Conservation (phyloP, 208 protist species). For the Trypanosoma rangeli region DNA sequence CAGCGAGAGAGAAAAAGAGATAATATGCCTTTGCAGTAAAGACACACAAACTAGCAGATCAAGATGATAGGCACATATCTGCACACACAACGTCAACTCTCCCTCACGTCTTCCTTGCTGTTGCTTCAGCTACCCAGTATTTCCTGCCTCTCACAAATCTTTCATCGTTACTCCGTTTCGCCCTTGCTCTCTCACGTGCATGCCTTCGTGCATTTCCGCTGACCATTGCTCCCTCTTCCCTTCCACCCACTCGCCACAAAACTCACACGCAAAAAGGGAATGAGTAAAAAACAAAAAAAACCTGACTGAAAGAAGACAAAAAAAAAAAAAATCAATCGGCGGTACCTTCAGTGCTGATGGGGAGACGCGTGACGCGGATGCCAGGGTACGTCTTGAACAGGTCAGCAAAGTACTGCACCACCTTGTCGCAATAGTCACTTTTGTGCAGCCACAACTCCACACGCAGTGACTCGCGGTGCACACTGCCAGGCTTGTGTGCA, state of each 20-base stretch:
- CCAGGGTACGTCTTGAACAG: slow-evolving; percentile 48
- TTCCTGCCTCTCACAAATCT: no score
- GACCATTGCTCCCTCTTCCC: background rate
- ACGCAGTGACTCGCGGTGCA: slow-evolving; percentile 56
- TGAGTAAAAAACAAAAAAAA: background rate
- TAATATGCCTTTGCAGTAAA: background rate
- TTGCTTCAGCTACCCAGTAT: no score
- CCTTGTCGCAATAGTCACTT: slow-evolving; percentile 28
- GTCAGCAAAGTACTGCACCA: slow-evolving; percentile 58
- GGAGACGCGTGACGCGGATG: slow-evolving; percentile 34
- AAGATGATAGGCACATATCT: no score
- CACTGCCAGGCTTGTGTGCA: slow-evolving; percentile 57
- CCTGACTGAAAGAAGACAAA: background rate
- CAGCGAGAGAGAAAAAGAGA: background rate
- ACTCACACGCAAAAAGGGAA: background rate
- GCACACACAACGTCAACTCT: no score
- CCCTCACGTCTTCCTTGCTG: no score
- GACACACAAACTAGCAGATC: no score
- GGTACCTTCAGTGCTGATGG: slow-evolving; percentile 12
- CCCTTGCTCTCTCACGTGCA: no score
- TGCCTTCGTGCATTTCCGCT: no score
- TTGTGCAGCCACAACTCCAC: slow-evolving; percentile 76
- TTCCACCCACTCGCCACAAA: background rate
- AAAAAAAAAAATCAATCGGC: slow-evolving; percentile 4
- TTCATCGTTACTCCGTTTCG: no score